A percentile compares a stretch with the other conserved stretches of the same genome.
Conservation (phyloP, 306 rosid genomes). For the Fagus sylvatica region DNA sequence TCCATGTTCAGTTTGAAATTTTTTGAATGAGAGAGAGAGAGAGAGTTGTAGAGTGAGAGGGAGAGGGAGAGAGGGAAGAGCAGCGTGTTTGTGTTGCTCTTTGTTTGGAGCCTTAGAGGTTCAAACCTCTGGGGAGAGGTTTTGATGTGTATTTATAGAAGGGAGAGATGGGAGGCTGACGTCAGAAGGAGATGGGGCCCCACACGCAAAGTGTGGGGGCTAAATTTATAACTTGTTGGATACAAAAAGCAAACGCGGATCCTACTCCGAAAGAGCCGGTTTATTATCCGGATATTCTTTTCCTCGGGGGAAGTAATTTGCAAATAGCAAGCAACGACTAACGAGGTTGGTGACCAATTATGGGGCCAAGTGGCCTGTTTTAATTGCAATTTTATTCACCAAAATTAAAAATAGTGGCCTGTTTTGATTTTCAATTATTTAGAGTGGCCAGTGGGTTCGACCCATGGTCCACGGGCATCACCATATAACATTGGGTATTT, state of each 20-base stretch:
- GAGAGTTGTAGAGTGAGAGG: background rate
- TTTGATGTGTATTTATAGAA: conserved; percentile 46
- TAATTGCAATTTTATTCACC: too few species aligned
- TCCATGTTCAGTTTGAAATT: conserved; percentile 22
- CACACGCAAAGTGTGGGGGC: conserved; percentile 28
- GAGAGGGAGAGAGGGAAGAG: background rate
- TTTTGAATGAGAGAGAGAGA: background rate
- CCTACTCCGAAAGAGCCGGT: background rate
- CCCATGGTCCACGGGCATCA: too few species aligned
- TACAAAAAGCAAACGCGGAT: background rate
- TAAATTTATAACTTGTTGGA: background rate
- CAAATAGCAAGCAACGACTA: background rate
- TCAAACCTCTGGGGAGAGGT: conserved; percentile 42
- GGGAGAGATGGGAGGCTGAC: background rate
- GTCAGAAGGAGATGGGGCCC: conserved; percentile 22
- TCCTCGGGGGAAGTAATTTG: background rate
- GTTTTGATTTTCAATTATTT: too few species aligned
- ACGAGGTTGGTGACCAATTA: background rate
- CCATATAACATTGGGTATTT: too few species aligned
- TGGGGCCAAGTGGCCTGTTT: too few species aligned
- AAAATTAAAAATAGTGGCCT: too few species aligned
- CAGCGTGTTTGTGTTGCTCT: too few species aligned
- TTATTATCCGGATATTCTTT: conserved; percentile 30
- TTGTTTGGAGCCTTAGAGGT: background rate
- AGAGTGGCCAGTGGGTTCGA: too few species aligned